phyloP scores from a whole-genome alignment of 164 flowering plant species.

The Malania oleifera region DNA sequence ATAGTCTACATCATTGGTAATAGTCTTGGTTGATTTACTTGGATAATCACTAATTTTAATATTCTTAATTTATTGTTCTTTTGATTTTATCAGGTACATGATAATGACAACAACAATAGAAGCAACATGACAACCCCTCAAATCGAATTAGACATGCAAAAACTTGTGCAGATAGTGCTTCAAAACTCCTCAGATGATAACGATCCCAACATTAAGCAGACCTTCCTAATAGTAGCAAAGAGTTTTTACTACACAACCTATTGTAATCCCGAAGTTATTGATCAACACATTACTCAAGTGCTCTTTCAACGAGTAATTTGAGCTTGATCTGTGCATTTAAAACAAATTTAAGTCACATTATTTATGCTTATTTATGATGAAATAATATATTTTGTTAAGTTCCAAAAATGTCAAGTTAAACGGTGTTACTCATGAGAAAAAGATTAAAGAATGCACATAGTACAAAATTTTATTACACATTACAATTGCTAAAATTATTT shows the following conservation, averaged over 20 bases:
- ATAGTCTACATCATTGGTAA: too few species aligned
- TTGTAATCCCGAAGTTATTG: slow-evolving; percentile 34
- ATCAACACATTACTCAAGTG: slow-evolving; percentile 55
- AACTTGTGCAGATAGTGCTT: slow-evolving; percentile 51
- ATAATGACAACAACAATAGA: slow-evolving; percentile 3
- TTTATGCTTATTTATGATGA: too few species aligned
- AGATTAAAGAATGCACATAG: too few species aligned
- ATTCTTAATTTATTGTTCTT: not conserved
- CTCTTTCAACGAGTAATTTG: slow-evolving; percentile 58
- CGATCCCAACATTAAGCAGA: slow-evolving; percentile 33
- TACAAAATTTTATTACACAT: too few species aligned
- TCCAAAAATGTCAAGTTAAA: too few species aligned
- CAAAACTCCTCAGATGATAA: slow-evolving; percentile 29
- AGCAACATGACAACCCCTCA: slow-evolving; percentile 7
- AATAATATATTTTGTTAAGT: too few species aligned
- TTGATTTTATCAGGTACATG: slow-evolving; percentile 4
- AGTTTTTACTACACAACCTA: slow-evolving; percentile 57
- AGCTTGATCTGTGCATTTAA: not conserved
- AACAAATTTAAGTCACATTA: not conserved
- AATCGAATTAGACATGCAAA: slow-evolving; percentile 60
- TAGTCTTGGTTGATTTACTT: too few species aligned
- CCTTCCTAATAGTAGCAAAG: slow-evolving; percentile 54
- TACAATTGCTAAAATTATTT: too few species aligned
- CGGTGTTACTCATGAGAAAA: too few species aligned
- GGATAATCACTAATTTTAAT: too few species aligned